Base-by-base conservation (phyloP, 345 rosid species). In the Hibiscus mutabilis region DNA sequence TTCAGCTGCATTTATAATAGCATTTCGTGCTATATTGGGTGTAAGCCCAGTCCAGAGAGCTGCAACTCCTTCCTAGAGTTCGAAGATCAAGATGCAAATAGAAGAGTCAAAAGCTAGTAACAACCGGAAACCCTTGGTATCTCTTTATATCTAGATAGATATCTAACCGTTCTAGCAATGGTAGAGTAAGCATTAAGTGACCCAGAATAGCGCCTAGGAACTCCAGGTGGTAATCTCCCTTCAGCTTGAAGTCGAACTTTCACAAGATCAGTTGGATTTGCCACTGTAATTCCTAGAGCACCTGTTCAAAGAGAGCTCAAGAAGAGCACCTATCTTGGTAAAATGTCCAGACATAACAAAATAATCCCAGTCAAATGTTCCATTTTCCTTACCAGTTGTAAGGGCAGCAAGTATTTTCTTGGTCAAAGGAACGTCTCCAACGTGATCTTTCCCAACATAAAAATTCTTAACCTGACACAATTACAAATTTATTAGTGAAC, bases 191-290 rank as follows among this genome's bases (percentile, higher is more conserved):
- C 99, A 85, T 84, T 92, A 78, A 96, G 69, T 12, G 99, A 85
- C 73, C 99, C 99, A 72, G 92, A 70, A 77, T 96, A 96, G 58
- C 98, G 98, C 86, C 86, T 91, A 49, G 97, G 97, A 25, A 85
- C 99, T 61, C 98, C 99, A 21, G 95, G 84, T 16, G 97, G 86
- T 75, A 92, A 79, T 82, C 93, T 92, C 66, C 99, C 99, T 86
- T 96, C 99, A 77, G 99, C 87, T 79, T 96, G 99, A 76, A 96
- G 96, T 74, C 99, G 88, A 56, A 96, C 99, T 82, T 96, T 96
- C 77, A 96, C 98, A 76, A 96, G 99, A 83, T 96, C 99, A 31
- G 99, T 96, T 68, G 99, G 99, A 71, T 96, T 96, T 67, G 99
- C 98, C 15, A 96, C 75, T 24, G 79, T 77, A 72, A 96, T 96